Base-by-base conservation (phyloP, 2,329 filamentous ascomycete species). In the Coniella lustricola region DNA sequence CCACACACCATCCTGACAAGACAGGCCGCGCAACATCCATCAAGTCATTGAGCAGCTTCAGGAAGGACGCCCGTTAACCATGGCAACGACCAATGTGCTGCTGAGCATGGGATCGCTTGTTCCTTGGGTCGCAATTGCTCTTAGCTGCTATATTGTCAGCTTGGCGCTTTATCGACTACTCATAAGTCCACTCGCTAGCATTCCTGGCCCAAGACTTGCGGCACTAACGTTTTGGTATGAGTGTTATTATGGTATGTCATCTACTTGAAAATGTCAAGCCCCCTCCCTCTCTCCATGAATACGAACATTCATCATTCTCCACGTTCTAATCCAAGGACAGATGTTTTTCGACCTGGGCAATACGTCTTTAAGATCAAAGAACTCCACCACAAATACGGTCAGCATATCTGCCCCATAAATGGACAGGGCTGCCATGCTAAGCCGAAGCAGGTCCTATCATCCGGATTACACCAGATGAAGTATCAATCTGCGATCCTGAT, bases 191-290 rank as follows among this genome's bases (percentile, higher is more conserved):
- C 59, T 68, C 38, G 59, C 66, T 41, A 60, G 63, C 49, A 61
- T 70, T 37, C 67, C 67, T 1, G 67, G 67, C 7, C 67, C 67
- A 46, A 65, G 55, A 51, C 60, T 70, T 31, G 65, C 67, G 21
- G 66, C 65, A 3, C 54, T 67, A 44, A 69, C 65, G 42, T 60
- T 63, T 46, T 66, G 62, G 58, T 69, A 69, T 50, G 66, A 68
- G 52, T 64, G 67, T 44, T 74, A 70, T 56, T 71, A 71, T 52
- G 69, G 73, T 48, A 59, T 71, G 20, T 29, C 5, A 29, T 10
- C 10, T 29, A 5, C 25, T 47, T 68, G 41, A 18, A 4, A 10
- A 29, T 29, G 25, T 10, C 25, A 29, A 5, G 25, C 5, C 10
- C 10, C 10, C 25, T 5, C 10, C 25, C 5, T 29, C 5, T 29